Base-by-base conservation (phyloP, 2,329 filamentous ascomycete species). In the Trichoderma simmonsii region DNA sequence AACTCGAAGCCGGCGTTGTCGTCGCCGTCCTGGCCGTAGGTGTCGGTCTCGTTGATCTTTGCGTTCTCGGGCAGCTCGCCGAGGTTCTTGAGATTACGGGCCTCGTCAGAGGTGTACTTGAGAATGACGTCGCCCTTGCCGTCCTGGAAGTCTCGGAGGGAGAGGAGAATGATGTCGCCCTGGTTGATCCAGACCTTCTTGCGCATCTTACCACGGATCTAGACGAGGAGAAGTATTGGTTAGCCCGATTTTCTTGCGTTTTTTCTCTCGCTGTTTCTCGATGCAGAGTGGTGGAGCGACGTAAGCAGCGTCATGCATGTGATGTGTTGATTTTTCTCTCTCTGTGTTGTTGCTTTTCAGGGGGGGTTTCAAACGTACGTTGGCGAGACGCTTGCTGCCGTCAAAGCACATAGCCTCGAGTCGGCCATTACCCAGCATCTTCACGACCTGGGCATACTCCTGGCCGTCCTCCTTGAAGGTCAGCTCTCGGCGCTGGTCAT, bases 181-280 rank as follows among this genome's bases (percentile, higher is more conserved):
- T 97, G 94, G 88, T 97, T 98, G 89, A 98, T 98, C 94, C 94
- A 98, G 84, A 98, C 96, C 90, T 99, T 99, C 90, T 99, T 99
- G 80, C 96, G 91, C 80, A 99, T 93, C 86, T 99, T 98, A 85
- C 95, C 95, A 75, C 95, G 94, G 66, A 83, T 83, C 81, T 83
- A 61, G 8, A 36, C 7, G 34, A 57, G 15, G 32, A 11, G 39
- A 18, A 14, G n/a, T 15, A 21, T 11, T 51, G 21, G 30, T 70
- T 34, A 70, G 68, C 36, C 15, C 60, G 15, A 2, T 24, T 18
- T 39, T 59, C 15, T 18, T 39, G 15, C 36, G 3, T 32, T 36
- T 24, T 30, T 32, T 54, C 4, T 43, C 5, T 24, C 26, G 8
- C 11, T 43, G n/a, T 43, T 14, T 43, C 32, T 43, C 8, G 32